Conservation (phyloP, 495 filamentous ascomycete genomes). For the Staphylotrichum longicolle region DNA sequence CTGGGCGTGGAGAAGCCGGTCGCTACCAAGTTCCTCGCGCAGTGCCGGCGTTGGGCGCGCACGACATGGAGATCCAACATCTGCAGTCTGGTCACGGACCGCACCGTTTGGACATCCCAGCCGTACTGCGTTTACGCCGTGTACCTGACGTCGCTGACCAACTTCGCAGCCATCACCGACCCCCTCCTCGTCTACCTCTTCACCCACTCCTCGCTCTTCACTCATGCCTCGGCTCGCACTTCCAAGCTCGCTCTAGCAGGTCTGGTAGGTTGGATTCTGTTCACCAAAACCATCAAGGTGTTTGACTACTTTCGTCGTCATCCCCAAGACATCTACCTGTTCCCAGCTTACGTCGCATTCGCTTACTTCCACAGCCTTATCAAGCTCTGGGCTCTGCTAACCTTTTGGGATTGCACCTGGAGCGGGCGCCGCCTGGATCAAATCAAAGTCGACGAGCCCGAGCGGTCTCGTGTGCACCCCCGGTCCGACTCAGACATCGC, state of each 20-base stretch:
- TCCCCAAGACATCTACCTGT: slow-evolving; percentile 53
- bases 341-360: slow-evolving; percentile 56
- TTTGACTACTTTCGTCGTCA: slow-evolving; percentile 56
- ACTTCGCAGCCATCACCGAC: slow-evolving; percentile 59
- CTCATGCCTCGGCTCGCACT: background rate
- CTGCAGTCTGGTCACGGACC: slow-evolving; percentile 51
- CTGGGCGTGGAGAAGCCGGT: slow-evolving; percentile 44
- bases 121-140: slow-evolving; percentile 64
- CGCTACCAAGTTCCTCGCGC: slow-evolving; percentile 54
- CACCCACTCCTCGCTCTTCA: background rate
- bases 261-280: slow-evolving; percentile 44
- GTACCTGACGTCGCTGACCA: slow-evolving; percentile 57
- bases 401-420: slow-evolving; percentile 42
- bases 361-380: slow-evolving; percentile 61
- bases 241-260: slow-evolving; percentile 1
- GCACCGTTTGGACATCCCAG: slow-evolving; percentile 39
- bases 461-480: too few relatives aligned
- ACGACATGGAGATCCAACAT: slow-evolving; percentile 66
- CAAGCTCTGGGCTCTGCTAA: slow-evolving; percentile 61
- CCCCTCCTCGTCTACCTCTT: slow-evolving; percentile 41
- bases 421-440: slow-evolving; percentile 27
- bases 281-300: slow-evolving; percentile 62
- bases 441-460: background rate
- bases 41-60: slow-evolving; percentile 60
- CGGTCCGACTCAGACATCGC: too few relatives aligned